Evolutionary conservation across 1,139 yeast genomes (phyloP).

Genomic region (Lodderomyces parapsilosis): DNA sequence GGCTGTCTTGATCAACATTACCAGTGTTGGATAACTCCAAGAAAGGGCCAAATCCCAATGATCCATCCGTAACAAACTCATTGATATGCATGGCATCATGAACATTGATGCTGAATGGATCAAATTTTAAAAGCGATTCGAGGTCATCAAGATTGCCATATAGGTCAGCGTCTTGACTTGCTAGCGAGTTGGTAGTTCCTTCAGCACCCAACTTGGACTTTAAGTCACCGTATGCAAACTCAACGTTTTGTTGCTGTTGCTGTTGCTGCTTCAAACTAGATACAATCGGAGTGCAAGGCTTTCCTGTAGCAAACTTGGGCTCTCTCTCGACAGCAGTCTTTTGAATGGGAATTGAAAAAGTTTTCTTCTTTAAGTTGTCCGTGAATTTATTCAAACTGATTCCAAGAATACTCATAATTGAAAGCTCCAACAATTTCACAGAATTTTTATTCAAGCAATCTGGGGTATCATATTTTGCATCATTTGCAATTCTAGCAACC

Average conservation of each 20-base stretch:
- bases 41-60: constrained; percentile 61
- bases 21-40: constrained; percentile 28
- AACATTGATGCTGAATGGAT: constrained; percentile 39
- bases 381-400: constrained; percentile 23
- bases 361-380: constrained; percentile 18
- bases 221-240: background rate
- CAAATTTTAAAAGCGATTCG: constrained; percentile 36
- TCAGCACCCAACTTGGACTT: background rate
- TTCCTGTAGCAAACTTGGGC: constrained; percentile 9
- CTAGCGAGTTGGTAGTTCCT: constrained; percentile 3
- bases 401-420: constrained; percentile 54
- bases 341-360: constrained; percentile 21
- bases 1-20: background rate
- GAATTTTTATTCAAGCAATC: constrained; percentile 62
- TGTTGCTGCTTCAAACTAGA: background rate
- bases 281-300: background rate
- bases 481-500: constrained; percentile 47
- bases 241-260: background rate
- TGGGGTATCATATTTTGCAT: constrained; percentile 52
- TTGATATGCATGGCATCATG: constrained; percentile 41
- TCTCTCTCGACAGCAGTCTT: constrained; percentile 26
- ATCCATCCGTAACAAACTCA: constrained; percentile 70
- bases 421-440: constrained; percentile 52
- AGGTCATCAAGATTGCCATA: constrained; percentile 17
- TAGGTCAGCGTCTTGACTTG: background rate